Evolutionary conservation across 225 moss, liverwort and hornwort species (phyloP).

Genomic region (Marchantia paleacea): DNA sequence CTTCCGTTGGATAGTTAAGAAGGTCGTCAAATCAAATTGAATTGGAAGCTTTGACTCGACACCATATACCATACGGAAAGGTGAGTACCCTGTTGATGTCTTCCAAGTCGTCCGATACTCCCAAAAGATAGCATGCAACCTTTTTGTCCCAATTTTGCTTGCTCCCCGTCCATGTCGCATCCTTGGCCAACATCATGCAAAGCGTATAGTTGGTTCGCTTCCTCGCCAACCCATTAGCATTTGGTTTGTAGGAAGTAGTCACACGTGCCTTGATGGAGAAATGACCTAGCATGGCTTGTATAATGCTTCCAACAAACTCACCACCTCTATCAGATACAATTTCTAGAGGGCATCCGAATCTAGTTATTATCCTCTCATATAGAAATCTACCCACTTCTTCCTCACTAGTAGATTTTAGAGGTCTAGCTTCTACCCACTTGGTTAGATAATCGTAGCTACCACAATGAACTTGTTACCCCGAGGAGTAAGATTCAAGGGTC

Average conservation of each 20-base stretch:
- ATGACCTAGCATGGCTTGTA: background rate
- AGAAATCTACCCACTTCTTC: background rate
- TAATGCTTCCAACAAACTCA: background rate
- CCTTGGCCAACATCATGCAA: background rate
- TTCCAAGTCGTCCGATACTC: slow-evolving; percentile 2
- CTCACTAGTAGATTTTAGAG: background rate
- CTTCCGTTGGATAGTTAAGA: too few relatives aligned
- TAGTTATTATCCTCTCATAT: background rate
- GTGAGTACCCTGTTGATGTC: background rate
- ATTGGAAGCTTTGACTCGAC: background rate
- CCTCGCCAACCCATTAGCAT: slow-evolving; percentile 1
- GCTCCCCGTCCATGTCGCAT: background rate
- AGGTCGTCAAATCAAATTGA: slow-evolving; percentile 7
- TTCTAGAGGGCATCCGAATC: background rate
- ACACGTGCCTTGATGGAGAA: background rate
- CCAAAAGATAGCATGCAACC: background rate
- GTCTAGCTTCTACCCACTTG: background rate
- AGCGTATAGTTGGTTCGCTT: background rate
- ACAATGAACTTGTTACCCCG: background rate
- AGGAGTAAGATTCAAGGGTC: background rate
- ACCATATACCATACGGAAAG: slow-evolving; percentile 9
- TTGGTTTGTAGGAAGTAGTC: slow-evolving; percentile 14
- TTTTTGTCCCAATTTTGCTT: background rate
- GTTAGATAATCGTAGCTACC: slow-evolving; percentile 6
- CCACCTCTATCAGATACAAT: background rate